Evolutionary conservation across 768 basidiomycete species (phyloP).

Genomic region (Asterophora parasitica): DNA sequence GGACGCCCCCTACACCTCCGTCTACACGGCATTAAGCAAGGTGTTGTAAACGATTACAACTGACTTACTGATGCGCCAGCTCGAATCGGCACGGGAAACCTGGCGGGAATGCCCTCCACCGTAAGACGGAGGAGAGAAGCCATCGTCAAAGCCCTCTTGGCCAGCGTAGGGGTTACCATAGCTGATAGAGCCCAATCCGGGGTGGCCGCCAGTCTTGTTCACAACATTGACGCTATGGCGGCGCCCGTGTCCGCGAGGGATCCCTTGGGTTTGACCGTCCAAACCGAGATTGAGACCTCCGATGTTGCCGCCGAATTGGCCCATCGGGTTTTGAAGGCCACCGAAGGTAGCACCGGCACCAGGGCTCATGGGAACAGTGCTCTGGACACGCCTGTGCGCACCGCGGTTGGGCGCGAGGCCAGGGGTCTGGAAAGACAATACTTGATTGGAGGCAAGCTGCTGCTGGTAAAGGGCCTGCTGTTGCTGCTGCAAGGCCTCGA

Average conservation of each 20-base stretch:
- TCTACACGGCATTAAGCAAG: conserved; percentile 35
- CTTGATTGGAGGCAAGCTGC: conserved; percentile 83
- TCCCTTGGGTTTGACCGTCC: conserved; percentile 58
- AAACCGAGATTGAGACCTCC: conserved; percentile 50
- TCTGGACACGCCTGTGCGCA: conserved; percentile 80
- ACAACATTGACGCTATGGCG: conserved; percentile 91
- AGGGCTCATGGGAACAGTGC: conserved; percentile 63
- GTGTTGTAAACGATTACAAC: neutral
- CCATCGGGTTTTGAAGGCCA: conserved; percentile 53
- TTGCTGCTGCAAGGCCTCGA: conserved; percentile 85
- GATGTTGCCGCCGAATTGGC: conserved; percentile 54
- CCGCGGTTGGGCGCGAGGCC: conserved; percentile 63
- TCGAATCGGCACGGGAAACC: conserved; percentile 71
- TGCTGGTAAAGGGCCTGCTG: conserved; percentile 89
- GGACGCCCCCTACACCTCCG: conserved; percentile 67
- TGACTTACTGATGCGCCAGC: conserved; percentile 84
- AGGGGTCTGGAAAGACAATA: conserved; percentile 73
- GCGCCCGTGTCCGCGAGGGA: conserved; percentile 82
- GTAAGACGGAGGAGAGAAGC: conserved; percentile 59
- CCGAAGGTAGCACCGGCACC: conserved; percentile 41
- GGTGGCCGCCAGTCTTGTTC: conserved; percentile 60
- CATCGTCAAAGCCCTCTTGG: conserved; percentile 77
- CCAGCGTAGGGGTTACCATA: conserved; percentile 40
- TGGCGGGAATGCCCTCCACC: conserved; percentile 67
- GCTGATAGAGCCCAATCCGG: conserved; percentile 41